Evolutionary conservation across 2,329 filamentous ascomycete genomes (phyloP).

Genomic region (Aspergillus versicolor): DNA sequence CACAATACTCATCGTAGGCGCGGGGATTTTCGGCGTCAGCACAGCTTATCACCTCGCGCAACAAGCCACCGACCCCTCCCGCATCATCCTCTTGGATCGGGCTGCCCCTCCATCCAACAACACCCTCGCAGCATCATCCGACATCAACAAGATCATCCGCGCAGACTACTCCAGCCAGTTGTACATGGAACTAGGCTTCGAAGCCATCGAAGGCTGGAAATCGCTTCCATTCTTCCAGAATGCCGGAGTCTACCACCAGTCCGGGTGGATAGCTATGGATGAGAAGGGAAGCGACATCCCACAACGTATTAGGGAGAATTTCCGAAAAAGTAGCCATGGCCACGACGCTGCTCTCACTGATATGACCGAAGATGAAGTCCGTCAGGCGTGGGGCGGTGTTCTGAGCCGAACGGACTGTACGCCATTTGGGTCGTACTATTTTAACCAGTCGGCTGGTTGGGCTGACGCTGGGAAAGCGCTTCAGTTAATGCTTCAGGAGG

Average conservation of each 20-base stretch:
- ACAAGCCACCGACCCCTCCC: conserved; percentile 47
- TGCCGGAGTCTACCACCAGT: conserved; percentile 56
- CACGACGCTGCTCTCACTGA: conserved; percentile 35
- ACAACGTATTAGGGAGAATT: conserved; percentile 54
- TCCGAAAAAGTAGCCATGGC: conserved; percentile 47
- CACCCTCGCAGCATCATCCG: conserved; percentile 63
- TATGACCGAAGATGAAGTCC: conserved; percentile 45
- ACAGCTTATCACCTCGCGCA: conserved; percentile 64
- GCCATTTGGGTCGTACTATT: conserved; percentile 46
- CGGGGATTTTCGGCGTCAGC: conserved; percentile 65
- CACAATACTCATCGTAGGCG: conserved; percentile 58
- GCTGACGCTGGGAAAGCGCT: conserved; percentile 52
- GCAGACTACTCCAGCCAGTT: conserved; percentile 66
- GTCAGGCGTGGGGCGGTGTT: conserved; percentile 42
- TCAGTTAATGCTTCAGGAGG: conserved; percentile 44
- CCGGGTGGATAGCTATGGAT: conserved; percentile 59
- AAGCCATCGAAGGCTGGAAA: conserved; percentile 64
- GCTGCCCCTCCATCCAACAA: conserved; percentile 46
- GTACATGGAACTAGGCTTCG: conserved; percentile 64
- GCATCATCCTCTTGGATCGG: conserved; percentile 60
- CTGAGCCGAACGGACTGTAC: conserved; percentile 37
- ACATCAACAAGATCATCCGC: conserved; percentile 72
- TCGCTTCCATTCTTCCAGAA: conserved; percentile 56
- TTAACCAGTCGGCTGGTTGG: conserved; percentile 55
- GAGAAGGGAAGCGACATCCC: conserved; percentile 49